Percentiles rank a stretch among this genome's conserved stretches.
Evolutionary conservation across 2,329 filamentous ascomycete genomes (phyloP).

Genomic region (Colletotrichum horii): DNA sequence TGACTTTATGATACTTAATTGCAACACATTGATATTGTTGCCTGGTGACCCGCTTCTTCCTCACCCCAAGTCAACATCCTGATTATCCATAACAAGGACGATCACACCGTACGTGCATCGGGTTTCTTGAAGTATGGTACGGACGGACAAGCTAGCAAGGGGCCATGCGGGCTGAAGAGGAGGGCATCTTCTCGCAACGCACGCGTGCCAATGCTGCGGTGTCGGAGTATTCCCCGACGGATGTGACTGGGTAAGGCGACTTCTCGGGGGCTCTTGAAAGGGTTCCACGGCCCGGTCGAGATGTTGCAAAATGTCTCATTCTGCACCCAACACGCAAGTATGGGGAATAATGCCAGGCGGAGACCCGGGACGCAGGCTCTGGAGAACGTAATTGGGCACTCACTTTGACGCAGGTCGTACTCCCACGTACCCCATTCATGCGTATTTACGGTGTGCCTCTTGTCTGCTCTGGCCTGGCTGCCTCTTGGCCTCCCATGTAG

Average conservation of each 20-base stretch:
- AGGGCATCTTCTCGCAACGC: neutral
- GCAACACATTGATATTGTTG: neutral
- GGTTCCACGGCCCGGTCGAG: neutral
- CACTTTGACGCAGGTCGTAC: neutral
- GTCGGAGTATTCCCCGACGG: neutral
- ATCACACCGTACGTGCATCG: neutral
- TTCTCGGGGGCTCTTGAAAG: neutral
- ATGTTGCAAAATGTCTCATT: constrained; percentile 22
- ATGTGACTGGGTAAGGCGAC: neutral
- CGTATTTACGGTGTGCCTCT: neutral
- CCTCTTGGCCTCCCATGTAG: neutral
- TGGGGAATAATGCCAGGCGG: neutral
- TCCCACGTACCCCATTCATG: neutral
- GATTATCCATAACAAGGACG: neutral
- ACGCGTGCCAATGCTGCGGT: neutral
- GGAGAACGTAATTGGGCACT: neutral
- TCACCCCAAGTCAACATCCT: neutral
- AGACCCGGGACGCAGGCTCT: neutral
- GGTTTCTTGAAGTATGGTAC: neutral
- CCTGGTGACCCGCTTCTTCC: neutral
- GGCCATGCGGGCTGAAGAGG: neutral
- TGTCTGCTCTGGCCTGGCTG: neutral
- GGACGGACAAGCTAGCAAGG: neutral
- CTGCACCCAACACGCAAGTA: neutral
- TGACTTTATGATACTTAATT: neutral